Evolutionary conservation across 768 basidiomycete species (phyloP), one percentile per base, ranked within the genome.

Genomic region (Porpolomopsis calyptriformis): DNA sequence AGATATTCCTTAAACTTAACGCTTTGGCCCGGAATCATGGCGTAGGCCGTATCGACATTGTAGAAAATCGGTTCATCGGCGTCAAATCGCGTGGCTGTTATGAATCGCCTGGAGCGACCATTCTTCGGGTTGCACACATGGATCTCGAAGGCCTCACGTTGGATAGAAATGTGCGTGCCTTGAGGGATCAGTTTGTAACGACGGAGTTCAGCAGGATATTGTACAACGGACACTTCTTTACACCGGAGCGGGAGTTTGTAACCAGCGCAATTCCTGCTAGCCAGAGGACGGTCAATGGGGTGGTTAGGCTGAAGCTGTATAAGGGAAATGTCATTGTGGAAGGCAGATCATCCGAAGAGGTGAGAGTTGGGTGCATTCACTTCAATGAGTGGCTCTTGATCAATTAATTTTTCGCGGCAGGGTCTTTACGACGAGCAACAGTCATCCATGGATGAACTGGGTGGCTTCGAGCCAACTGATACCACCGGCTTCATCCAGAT

Each of bases 51-150:
- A 86, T 97, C 67, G 96, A 99, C 64, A 98, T 99, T 57, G 96
- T 99, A 59, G 94, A 99, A 72, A 99, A 99, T 73, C 78, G 96
- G 45, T 99, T 96, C 72, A 97, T 98, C 62, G 96, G 96, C 47
- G 96, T 99, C 61, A 99, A 98, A 67, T 91, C 88, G 40, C 88
- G 96, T 25, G 96, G 96, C n/a, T 99, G 96, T 70, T 99, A 99
- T 72, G 96, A 99, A 66, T 85, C 87, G 1, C 96, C 96, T 12
- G 96, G 84, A 4, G 96, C 91, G 19, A 96, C 93, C 41, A 97
- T 98, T 68, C 74, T 99, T 39, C 88, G 96, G 50, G 81, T 75
- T 12, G 94, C 96, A 5, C 96, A 98, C 69, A 73, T 99, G 64
- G 96, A 99, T 55, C 68, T 99, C 54, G 96, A 98, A 65, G 96